Base-by-base conservation (phyloP, 164 flowering plant species). In the Aristolochia fimbriata region DNA sequence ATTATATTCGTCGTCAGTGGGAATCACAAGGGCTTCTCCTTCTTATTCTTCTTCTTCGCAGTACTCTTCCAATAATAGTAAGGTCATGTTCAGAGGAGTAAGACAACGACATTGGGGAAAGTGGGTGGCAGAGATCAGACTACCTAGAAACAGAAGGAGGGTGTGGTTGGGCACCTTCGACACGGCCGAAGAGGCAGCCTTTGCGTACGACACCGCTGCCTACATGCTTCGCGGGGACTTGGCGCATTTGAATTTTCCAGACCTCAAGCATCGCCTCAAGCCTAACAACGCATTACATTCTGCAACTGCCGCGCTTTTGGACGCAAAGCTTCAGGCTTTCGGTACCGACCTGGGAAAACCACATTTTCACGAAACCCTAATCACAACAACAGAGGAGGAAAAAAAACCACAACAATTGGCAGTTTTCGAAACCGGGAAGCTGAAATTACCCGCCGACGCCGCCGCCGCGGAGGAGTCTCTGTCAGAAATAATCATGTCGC, bases 71-170 rank as follows among this genome's bases (percentile, higher is more conserved):
- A 71, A 71, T 13, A 88, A 82, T 80, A n/a, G n/a, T n/a, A n/a
- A n/a, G n/a, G n/a, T n/a, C n/a, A 78, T 87, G 17, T 91, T 62
- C 61, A 74, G 96, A 62, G 98, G 98, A 14, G 96, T 88, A 23
- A 81, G 98, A 67, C 96, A 88, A 61, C 78, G 98, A 69, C 98
- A 91, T 55, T 91, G 98, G 98, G 96, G 96, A 0, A 91, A 91
- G 71, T 91, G 97, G 97, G 97, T 91, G 0, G 97, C 96, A 13
- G 97, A 91, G 76, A 91, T 91, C 2, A 73, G 97, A 62, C 57
- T 91, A 43, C 97, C 97, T 15, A 74, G 86, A 65, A 91, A 88
- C 68, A 59, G 96, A 62, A 88, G 94, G 15, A 69, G 96, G 62
- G 91, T 88, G 15, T 91, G 96, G 97, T 65, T 90, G 23, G 95